Evolutionary conservation across 2,329 filamentous ascomycete species (phyloP).

Genomic region (Passalora sequoiae): DNA sequence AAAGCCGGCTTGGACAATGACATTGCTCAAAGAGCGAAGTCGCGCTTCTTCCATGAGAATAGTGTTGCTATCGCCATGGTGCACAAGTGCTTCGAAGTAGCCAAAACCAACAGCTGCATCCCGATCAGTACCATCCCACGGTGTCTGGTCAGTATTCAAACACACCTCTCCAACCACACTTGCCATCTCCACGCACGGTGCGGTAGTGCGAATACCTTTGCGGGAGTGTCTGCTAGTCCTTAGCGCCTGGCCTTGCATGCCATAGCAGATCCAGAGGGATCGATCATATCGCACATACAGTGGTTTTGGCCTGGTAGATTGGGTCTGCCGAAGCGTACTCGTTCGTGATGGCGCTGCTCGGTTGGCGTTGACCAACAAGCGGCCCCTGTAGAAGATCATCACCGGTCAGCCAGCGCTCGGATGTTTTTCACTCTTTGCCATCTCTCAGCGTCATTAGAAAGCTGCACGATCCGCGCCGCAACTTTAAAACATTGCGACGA

Average conservation of each 20-base stretch:
- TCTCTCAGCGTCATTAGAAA: conserved; percentile 5
- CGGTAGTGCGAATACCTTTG: conserved; percentile 83
- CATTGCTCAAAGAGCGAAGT: conserved; percentile 64
- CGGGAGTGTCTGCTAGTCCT: conserved; percentile 60
- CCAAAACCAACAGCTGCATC: conserved; percentile 77
- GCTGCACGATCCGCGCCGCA: conserved; percentile 21
- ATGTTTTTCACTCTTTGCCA: conserved; percentile 13
- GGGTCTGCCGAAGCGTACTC: conserved; percentile 88
- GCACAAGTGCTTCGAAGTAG: conserved; percentile 83
- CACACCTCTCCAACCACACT: conserved; percentile 96
- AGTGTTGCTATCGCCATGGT: conserved; percentile 58
- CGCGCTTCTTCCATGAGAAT: conserved; percentile 67
- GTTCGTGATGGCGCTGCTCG: conserved; percentile 69
- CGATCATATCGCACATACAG: conserved; percentile 51
- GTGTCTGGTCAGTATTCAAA: conserved; percentile 6
- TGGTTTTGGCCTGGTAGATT: conserved; percentile 79
- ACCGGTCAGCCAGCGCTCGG: conserved; percentile 21
- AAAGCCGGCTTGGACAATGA: conserved; percentile 66
- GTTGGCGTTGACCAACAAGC: conserved; percentile 70
- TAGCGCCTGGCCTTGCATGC: conserved; percentile 5
- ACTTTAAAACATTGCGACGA: conserved; percentile 20
- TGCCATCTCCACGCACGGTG: conserved; percentile 83
- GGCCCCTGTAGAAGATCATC: conserved; percentile 59
- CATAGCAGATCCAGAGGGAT: conserved; percentile 3
- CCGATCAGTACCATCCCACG: conserved; percentile 28